Conservation (phyloP, 768 basidiomycete species). For the Pleurotus eryngii region DNA sequence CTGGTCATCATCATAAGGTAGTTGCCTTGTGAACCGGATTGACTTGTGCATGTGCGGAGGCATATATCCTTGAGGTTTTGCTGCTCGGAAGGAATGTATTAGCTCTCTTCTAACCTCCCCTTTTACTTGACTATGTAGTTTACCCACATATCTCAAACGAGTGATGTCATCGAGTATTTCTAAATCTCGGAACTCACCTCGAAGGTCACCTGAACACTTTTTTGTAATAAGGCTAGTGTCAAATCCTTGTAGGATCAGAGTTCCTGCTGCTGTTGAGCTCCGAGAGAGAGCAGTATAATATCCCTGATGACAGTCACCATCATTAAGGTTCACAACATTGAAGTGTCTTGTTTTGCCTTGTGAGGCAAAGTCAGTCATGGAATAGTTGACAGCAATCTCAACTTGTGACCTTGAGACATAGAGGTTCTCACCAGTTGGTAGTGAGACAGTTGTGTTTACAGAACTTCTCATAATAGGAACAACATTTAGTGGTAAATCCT, state of each 20-base stretch:
- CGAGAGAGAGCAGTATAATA: constrained; percentile 17
- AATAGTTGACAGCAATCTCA: constrained; percentile 8
- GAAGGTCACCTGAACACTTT: constrained; percentile 14
- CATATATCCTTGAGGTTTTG: constrained; percentile 6
- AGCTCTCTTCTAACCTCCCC: constrained; percentile 1
- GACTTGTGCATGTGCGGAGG: background rate
- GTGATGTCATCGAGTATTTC: constrained; percentile 20
- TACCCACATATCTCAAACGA: constrained; percentile 8
- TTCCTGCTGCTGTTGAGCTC: constrained; percentile 20
- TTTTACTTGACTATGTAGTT: background rate
- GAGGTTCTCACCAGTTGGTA: constrained; percentile 12
- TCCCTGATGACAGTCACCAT: constrained; percentile 13
- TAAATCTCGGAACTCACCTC: constrained; percentile 19
- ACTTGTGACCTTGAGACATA: constrained; percentile 19
- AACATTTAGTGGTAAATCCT: constrained; percentile 11
- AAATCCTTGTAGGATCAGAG: constrained; percentile 27
- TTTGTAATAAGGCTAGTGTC: constrained; percentile 17
- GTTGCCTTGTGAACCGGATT: constrained; percentile 5
- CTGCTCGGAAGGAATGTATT: background rate
- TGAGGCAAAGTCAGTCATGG: constrained; percentile 22
- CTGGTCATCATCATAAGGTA: constrained; percentile 4
- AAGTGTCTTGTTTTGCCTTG: constrained; percentile 18
- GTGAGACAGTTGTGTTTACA: constrained; percentile 4
- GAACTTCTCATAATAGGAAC: constrained; percentile 13
- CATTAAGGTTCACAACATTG: constrained; percentile 26